phyloP scores from a whole-genome alignment of 2,329 filamentous ascomycete genomes.

The Alternaria novae-zelandiae region DNA sequence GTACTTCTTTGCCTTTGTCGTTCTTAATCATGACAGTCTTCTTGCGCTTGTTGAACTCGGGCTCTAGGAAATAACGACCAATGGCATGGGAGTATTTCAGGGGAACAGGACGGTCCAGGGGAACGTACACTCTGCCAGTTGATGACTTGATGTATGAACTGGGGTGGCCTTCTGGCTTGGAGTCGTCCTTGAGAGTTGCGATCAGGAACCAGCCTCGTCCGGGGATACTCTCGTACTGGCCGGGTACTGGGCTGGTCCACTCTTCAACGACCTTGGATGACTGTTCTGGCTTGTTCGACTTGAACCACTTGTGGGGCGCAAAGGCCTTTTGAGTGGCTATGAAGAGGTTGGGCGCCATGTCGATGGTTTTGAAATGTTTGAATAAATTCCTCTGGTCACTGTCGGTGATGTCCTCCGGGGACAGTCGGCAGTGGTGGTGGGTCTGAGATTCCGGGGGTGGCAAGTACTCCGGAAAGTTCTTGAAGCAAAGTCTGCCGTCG shows the following conservation, averaged over 20 bases:
- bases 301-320: conserved; percentile 59
- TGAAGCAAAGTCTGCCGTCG: not conserved
- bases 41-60: conserved; percentile 57
- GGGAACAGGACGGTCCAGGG: conserved; percentile 39
- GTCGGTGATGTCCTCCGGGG: conserved; percentile 10
- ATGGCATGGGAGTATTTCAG: conserved; percentile 58
- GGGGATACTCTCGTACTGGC: conserved; percentile 58
- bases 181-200: conserved; percentile 45
- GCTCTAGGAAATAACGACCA: conserved; percentile 56
- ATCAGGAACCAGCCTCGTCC: conserved; percentile 59
- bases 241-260: conserved; percentile 56
- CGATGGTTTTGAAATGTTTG: conserved; percentile 6
- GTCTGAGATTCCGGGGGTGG: conserved; percentile 6
- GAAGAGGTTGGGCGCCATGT: conserved; percentile 60
- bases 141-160: conserved; percentile 22
- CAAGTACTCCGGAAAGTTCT: conserved; percentile 2
- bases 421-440: conserved; percentile 10
- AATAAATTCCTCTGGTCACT: conserved; percentile 1
- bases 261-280: conserved; percentile 54
- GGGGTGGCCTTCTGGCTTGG: conserved; percentile 24
- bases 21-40: conserved; percentile 50
- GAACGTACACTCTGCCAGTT: conserved; percentile 28
- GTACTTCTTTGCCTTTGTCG: conserved; percentile 46
- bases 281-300: conserved; percentile 48
- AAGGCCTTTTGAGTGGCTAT: conserved; percentile 57